phyloP scores from a whole-genome alignment of 139 green algal genomes.

The Zygnema cylindricum region DNA sequence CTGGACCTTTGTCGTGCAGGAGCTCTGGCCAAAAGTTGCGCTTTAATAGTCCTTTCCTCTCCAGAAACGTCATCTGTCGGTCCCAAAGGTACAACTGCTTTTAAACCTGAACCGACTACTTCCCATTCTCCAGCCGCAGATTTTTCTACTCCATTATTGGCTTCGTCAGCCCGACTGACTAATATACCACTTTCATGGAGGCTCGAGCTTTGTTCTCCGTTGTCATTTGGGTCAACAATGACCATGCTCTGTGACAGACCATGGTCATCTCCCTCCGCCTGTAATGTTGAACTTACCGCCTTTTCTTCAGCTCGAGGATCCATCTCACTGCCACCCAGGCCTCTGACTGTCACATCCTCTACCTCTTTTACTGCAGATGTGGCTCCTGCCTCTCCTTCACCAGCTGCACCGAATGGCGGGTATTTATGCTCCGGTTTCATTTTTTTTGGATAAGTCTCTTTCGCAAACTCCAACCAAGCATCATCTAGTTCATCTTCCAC shows the following conservation, averaged over 20 bases:
- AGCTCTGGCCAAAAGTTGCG: not conserved
- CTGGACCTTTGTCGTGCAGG: not conserved
- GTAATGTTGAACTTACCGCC: not conserved
- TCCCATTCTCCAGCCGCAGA: not conserved
- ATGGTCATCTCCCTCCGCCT: not conserved
- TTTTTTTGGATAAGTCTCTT: conserved; percentile 1
- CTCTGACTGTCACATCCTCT: not conserved
- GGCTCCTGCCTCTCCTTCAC: not conserved
- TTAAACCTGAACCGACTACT: not conserved
- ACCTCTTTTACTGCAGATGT: not conserved
- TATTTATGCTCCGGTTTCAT: conserved; percentile 8
- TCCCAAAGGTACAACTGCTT: not conserved
- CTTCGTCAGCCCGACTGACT: not conserved
- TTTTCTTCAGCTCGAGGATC: not conserved
- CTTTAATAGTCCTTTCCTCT: not conserved
- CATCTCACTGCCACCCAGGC: not conserved
- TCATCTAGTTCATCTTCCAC: conserved; percentile 60
- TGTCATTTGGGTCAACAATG: not conserved
- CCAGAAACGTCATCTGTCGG: not conserved
- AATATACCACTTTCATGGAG: not conserved
- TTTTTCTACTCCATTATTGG: not conserved
- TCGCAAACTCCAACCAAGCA: conserved; percentile 54
- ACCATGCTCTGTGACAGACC: not conserved
- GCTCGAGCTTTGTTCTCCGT: not conserved
- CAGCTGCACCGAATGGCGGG: not conserved